Conservation (phyloP, 2,329 filamentous ascomycete genomes). For the Fusarium sp. region DNA sequence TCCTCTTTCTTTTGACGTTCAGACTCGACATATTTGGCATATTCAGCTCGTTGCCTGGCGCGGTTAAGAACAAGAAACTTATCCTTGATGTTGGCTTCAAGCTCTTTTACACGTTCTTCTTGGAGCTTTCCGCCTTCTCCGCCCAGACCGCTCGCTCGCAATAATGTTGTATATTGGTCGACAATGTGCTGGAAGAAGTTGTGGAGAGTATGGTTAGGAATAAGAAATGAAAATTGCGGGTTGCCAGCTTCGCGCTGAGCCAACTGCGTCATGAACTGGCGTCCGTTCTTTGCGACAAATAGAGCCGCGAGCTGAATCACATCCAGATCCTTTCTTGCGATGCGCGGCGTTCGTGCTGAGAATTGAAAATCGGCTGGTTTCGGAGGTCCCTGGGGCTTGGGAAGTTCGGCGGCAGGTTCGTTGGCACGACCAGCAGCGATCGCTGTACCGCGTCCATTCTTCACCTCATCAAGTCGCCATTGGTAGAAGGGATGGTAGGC, state of each 20-base stretch:
- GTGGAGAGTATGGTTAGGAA: conserved; percentile 94
- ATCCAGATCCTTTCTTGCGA: conserved; percentile 91
- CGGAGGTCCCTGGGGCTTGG: conserved; percentile 82
- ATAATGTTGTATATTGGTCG: conserved; percentile 88
- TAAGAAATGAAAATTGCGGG: conserved; percentile 95
- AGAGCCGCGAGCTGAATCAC: conserved; percentile 82
- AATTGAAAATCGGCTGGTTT: conserved; percentile 91
- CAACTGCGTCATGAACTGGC: conserved; percentile 89
- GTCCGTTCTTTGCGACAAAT: conserved; percentile 92
- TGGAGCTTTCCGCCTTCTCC: conserved; percentile 75
- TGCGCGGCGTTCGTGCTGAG: conserved; percentile 95
- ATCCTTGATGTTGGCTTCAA: conserved; percentile 80
- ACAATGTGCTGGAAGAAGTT: conserved; percentile 94
- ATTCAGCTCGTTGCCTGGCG: conserved; percentile 88
- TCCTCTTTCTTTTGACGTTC: conserved; percentile 92
- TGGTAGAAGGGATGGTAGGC: conserved; percentile 88
- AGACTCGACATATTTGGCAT: conserved; percentile 82
- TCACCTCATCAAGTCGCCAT: conserved; percentile 91
- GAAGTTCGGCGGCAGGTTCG: conserved; percentile 65
- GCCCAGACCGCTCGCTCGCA: conserved; percentile 75
- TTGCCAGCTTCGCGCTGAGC: conserved; percentile 90
- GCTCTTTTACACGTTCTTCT: conserved; percentile 75
- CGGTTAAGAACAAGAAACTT: conserved; percentile 83
- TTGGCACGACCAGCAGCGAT: conserved; percentile 79
- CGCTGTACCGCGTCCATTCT: conserved; percentile 81